A percentile compares a stretch with the other conserved stretches of the same genome.
phyloP scores from a whole-genome alignment of 768 basidiomycete species.

The Cantharellus cinnabarinus region DNA sequence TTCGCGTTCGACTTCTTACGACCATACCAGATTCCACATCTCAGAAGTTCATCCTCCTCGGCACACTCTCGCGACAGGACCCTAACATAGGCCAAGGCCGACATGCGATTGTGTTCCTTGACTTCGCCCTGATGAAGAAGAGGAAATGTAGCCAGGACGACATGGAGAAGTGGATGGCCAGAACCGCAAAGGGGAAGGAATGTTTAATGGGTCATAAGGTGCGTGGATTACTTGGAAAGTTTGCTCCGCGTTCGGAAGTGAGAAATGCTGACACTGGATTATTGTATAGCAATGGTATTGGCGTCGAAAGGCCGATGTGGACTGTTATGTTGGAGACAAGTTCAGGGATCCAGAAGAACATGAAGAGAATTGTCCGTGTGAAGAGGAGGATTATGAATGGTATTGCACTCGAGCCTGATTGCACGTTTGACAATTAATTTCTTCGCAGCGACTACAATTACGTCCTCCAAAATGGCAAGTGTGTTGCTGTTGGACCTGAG shows the following conservation, averaged over 20 bases:
- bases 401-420: constrained; percentile 16
- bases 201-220: constrained; percentile 95
- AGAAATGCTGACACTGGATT: not conserved
- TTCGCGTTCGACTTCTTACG: constrained; percentile 59
- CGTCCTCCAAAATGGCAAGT: constrained; percentile 48
- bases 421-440: constrained; percentile 1
- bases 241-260: not conserved
- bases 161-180: constrained; percentile 77
- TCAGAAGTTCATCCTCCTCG: constrained; percentile 85
- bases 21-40: constrained; percentile 91
- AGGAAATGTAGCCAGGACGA: constrained; percentile 51
- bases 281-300: constrained; percentile 71
- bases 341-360: constrained; percentile 70
- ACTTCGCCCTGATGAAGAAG: constrained; percentile 51
- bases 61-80: constrained; percentile 45
- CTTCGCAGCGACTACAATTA: constrained; percentile 68
- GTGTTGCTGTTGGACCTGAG: constrained; percentile 75
- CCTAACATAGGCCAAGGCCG: constrained; percentile 31
- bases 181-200: constrained; percentile 35
- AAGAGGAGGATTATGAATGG: constrained; percentile 89
- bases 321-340: constrained; percentile 83
- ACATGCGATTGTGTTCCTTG: constrained; percentile 58
- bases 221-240: constrained; percentile 8
- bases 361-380: constrained; percentile 67
- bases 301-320: constrained; percentile 58